Evolutionary conservation across 164 flowering plant genomes (phyloP), one percentile per base, ranked within the genome.

Genomic region (Cinnamomum chago): DNA sequence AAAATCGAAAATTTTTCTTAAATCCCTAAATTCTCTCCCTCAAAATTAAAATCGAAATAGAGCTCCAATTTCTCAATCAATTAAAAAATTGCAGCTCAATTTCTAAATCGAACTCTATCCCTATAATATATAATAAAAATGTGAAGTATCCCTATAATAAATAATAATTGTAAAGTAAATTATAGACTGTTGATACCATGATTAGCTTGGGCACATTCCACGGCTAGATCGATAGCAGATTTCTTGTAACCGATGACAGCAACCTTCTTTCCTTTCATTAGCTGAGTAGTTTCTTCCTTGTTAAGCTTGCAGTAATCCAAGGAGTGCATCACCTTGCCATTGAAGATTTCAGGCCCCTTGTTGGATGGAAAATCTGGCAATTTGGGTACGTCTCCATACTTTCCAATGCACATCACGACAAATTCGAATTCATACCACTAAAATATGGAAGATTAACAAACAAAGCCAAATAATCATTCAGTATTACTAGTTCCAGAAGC

Each of bases 231-330:
- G 50, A 95, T 92, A 10, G 91, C 97, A 2, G 98, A 93, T 86
- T 95, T 95, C 76, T 93, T 93, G 90, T 80, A 95, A 60, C 99
- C 99, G 51, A 95, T 71, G 12, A 95, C 86, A 0, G 75, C 95
- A 62, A 90, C 95, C 77, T 90, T 95, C 79, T 92, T 92, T 24
- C 86, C 93, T 76, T 83, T 77, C 3, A 93, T 82, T 0, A 95
- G 83, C 25, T 87, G 70, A 55, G 73, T n/a, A 18, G 90, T 69
- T 9, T 77, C 90, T 64, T 90, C 91, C 51, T 85, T 79, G 80
- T 87, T 83, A 1, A 95, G 89, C 72, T 92, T 93, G 83, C 88
- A 87, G 75, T 93, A 95, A 60, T 93, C 98, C 18, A 93, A 68
- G 11, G 92, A 22, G 78, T 95, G 99, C 87, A 95, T 13, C 3